phyloP scores from a whole-genome alignment of 2,329 filamentous ascomycete species.

The Akanthomyces muscarius region DNA sequence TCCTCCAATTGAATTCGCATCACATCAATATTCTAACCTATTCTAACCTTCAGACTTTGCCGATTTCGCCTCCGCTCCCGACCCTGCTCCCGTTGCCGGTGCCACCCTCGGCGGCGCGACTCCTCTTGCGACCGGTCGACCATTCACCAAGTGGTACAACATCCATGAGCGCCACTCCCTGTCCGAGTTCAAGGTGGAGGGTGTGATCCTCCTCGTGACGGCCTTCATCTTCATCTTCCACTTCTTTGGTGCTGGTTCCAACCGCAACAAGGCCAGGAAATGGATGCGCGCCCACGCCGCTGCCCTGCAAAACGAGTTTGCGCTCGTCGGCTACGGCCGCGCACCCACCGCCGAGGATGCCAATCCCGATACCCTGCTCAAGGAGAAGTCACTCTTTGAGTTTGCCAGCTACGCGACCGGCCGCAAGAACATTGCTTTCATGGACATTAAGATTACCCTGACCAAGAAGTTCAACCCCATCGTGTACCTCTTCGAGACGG shows the following conservation, averaged over 20 bases:
- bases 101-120: conserved; percentile 41
- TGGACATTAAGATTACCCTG: conserved; percentile 78
- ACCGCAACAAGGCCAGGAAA: conserved; percentile 72
- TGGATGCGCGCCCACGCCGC: conserved; percentile 77
- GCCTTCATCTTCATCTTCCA: conserved; percentile 72
- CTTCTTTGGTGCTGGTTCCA: conserved; percentile 73
- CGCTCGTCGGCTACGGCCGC: conserved; percentile 74
- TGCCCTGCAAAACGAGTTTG: conserved; percentile 74
- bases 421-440: conserved; percentile 85
- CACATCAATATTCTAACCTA: conserved; percentile 24
- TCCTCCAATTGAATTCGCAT: background rate
- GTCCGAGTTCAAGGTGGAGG: conserved; percentile 84
- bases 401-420: conserved; percentile 86
- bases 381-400: conserved; percentile 84
- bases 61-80: conserved; percentile 80
- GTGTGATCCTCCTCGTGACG: conserved; percentile 73
- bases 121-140: conserved; percentile 49
- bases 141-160: conserved; percentile 95
- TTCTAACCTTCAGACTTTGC: conserved; percentile 67
- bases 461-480: conserved; percentile 84
- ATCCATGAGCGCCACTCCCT: conserved; percentile 85
- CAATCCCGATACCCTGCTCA: conserved; percentile 52
- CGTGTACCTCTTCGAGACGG: conserved; percentile 56
- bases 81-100: conserved; percentile 53
- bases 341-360: conserved; percentile 45